Evolutionary conservation across 257 asterid species (phyloP).

Genomic region (Solanum gandarillasii): DNA sequence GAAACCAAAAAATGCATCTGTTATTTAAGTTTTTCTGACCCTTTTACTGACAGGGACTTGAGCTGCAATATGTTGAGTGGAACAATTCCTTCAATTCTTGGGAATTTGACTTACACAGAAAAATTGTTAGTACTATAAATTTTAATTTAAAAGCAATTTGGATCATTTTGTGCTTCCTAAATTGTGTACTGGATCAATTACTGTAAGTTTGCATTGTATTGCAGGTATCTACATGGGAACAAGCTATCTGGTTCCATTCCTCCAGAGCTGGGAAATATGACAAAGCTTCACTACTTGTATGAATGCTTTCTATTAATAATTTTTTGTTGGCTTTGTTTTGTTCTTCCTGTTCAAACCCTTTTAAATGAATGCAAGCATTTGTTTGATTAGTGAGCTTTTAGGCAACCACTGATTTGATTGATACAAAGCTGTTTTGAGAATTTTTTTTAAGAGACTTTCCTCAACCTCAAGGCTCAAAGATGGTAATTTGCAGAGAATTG

Average conservation of each 20-base stretch:
- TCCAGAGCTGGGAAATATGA: constrained; percentile 91
- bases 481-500: constrained; percentile 45
- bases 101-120: constrained; percentile 87
- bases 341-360: background rate
- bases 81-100: constrained; percentile 77
- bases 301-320: background rate
- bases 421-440: background rate
- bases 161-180: background rate
- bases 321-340: background rate
- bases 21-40: background rate
- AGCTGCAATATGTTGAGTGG: constrained; percentile 88
- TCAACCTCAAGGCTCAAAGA: background rate
- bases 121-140: constrained; percentile 47
- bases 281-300: constrained; percentile 89
- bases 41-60: constrained; percentile 44
- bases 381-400: background rate
- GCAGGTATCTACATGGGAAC: constrained; percentile 89
- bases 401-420: background rate
- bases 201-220: background rate
- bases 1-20: background rate
- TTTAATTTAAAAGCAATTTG: background rate
- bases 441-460: background rate
- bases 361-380: background rate
- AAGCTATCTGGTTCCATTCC: constrained; percentile 81
- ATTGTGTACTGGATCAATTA: background rate